Evolutionary conservation across 371 early-diverging fungal species (phyloP), one percentile per base, ranked within the genome.

Genomic region (Mucor lusitanicus): DNA sequence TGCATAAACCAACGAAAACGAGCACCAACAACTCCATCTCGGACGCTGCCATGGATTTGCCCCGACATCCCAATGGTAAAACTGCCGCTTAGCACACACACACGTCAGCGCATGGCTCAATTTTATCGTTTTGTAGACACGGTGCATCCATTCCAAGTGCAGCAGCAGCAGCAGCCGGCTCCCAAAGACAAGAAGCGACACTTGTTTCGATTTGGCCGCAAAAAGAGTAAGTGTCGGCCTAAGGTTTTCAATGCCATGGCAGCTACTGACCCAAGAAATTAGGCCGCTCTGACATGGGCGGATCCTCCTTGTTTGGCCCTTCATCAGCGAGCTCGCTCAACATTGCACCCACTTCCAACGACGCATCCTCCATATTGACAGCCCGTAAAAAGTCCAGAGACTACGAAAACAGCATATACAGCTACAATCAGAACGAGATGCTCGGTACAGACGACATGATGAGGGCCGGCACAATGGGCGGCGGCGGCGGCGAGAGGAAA

Each of bases 191-290:
- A 75, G 53, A 80, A 77, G 46, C 50, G 75, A 33, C 66, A 60
- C 32, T 59, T 74, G 37, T 72, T 79, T 67, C 57, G 80, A 27
- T 79, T 77, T 67, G 74, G 74, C 32, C 66, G 70, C 65, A 81
- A 75, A 61, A 81, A 81, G 56, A 77, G 78, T 76, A 73, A 71
- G 64, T 46, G n/a, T 30, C 30, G 30, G 30, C 6, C n/a, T n/a
- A n/a, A n/a, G n/a, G n/a, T n/a, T n/a, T n/a, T n/a, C n/a, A n/a
- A 32, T 12, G 17, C 23, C 8, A 8, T 12, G 35, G 6, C 1
- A 8, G 1, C 1, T 35, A 8, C 35, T 46, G 46, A 50, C 3
- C 21, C 3, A 12, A 15, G 37, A 30, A n/a, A 25, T n/a, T 30
- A 72, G 72, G 72, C 50, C 64, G 72, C 23, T 61, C 68, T 21